Percentiles rank a stretch among this genome's conserved stretches.
phyloP scores from a whole-genome alignment of 306 rosid species.

The Heteromeles arbutifolia region DNA sequence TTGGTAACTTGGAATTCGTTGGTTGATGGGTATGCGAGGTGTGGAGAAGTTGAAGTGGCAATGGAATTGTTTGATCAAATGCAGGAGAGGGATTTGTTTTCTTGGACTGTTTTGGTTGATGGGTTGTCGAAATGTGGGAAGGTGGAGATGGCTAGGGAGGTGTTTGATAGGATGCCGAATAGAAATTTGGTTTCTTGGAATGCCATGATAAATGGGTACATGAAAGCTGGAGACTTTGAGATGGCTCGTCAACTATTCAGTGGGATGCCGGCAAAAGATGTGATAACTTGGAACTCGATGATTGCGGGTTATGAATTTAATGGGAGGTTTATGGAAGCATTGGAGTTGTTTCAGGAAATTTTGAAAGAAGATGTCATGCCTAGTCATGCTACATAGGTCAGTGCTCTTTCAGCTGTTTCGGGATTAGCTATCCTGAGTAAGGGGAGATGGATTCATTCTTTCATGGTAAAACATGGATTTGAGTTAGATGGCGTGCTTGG shows the following conservation, averaged over 20 bases:
- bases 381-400: conserved; percentile 34
- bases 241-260: conserved; percentile 34
- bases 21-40: conserved; percentile 46
- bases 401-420: conserved; percentile 43
- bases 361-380: conserved; percentile 37
- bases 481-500: conserved; percentile 48
- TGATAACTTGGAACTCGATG: conserved; percentile 51
- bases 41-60: conserved; percentile 37
- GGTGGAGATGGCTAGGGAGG: conserved; percentile 36
- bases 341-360: conserved; percentile 31
- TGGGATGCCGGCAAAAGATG: conserved; percentile 33
- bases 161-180: conserved; percentile 46
- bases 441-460: conserved; percentile 53
- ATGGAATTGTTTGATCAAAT: conserved; percentile 41
- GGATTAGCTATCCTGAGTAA: conserved; percentile 35
- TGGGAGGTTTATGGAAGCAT: conserved; percentile 33
- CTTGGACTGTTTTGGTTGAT: conserved; percentile 48
- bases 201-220: conserved; percentile 54
- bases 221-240: conserved; percentile 36
- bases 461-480: conserved; percentile 38
- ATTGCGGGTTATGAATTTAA: conserved; percentile 45
- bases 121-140: conserved; percentile 45
- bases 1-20: conserved; percentile 42
- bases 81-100: conserved; percentile 39
- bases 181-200: conserved; percentile 48